Evolutionary conservation across 202 grass and related monocot species (phyloP), one percentile per base, ranked within the genome.

Genomic region (Alloteropsis angusta): DNA sequence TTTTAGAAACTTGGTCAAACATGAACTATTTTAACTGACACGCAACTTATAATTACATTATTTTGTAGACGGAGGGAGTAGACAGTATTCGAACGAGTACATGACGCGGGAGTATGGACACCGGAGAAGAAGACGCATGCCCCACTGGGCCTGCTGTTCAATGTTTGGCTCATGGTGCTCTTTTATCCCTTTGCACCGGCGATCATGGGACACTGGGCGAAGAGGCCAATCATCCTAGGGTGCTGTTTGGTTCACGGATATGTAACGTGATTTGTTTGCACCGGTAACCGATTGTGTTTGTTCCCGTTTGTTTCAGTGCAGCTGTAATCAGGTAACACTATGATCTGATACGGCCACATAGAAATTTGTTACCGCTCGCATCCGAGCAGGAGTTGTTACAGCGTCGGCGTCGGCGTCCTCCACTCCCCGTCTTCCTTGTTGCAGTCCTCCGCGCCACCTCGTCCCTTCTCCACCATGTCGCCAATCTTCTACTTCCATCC

Each of bases 171-270:
- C 21, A 52, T 92, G 74, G 74, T 75, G 2, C 92, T 91, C 75
- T 82, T 91, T 7, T 86, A 85, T 36, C 92, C 92, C 5, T 95
- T 95, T 41, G 68, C 86, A 11, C 64, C 87, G 5, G 92, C 86
- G 10, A 62, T 92, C 11, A 78, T 96, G 75, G 92, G 92, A 19
- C 57, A 61, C 17, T 67, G 79, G 50, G 81, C 71, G 7, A 80
- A 83, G 83, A 87, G 36, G 11, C 77, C 88, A 0, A 52, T 57
- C 13, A 63, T 88, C 46, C 15, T n/a, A n/a, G n/a, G 43, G 43
- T 50, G 47, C 5, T 23, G 52, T 55, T 23, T 55, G 52, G 52
- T 55, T 10, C 19, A 55, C 52, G 0, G 3, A 55, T 55, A 10
- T 22, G 52, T 55, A 55, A n/a, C 7, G 19, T 55, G 19, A 55